Evolutionary conservation across 805 yeast genomes (phyloP), one percentile per base, ranked within the genome.

Genomic region (Myxozyma vanderwaltii): DNA sequence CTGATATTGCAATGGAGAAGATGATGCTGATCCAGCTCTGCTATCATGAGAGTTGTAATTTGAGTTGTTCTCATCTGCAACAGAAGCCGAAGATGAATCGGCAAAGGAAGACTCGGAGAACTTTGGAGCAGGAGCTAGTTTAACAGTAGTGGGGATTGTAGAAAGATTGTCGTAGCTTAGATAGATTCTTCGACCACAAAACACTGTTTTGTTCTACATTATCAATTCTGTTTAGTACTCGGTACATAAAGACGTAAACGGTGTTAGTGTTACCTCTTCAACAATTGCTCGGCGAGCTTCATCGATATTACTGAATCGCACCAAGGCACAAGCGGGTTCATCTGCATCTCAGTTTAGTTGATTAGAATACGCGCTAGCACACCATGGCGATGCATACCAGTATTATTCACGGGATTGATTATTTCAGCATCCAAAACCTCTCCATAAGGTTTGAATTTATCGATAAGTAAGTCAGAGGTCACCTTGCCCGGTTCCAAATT

Each of bases 381-480:
- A 7, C 1, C 23, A 27, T 27, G 15, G 15, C 12, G 19, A 27
- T 8, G 33, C 27, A 21, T 24, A 59, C 39, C 39, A 5, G 31
- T 21, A 15, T 26, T 29, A n/a, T 26, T 36, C 5, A 36, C 3
- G 23, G n/a, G 26, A 21, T 35, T 17, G 8, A 51, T 13, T 13
- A 58, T 19, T 24, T 57, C 57, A n/a, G 54, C 47, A 24, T 81
- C 84, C 6, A 72, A 72, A 45, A 89, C 81, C 38, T 75, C 74
- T 2, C 96, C 96, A 72, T 89, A 89, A 29, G 73, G 76, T n/a
- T 77, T 73, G 71, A 89, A 89, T 63, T 90, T 79, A 57, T 80
- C 80, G 38, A 68, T 63, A 44, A 89, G 74, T 48, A 80, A 81
- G 10, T 79, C 81, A 62, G 81, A 82, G 1, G 84, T 81, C 21